phyloP scores from a whole-genome alignment of 1,139 yeast genomes.

The Lipomyces yarrowii region DNA sequence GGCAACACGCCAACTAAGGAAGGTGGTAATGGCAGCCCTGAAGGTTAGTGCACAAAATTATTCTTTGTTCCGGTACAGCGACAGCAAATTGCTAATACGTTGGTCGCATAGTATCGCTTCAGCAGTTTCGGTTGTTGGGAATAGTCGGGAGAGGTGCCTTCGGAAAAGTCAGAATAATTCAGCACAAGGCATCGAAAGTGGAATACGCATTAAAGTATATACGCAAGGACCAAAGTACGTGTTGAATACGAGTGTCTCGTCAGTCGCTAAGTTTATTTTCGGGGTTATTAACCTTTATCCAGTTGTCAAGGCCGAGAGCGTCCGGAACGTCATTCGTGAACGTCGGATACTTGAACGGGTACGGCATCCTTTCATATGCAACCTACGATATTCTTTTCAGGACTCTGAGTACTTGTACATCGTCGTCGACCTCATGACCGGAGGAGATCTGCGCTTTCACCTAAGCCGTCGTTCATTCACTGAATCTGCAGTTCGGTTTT shows the following conservation, averaged over 20 bases:
- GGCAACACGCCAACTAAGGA: constrained; percentile 20
- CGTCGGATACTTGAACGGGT: constrained; percentile 61
- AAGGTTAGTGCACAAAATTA: not conserved
- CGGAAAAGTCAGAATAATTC: constrained; percentile 32
- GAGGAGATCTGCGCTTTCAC: constrained; percentile 88
- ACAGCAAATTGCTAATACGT: not conserved
- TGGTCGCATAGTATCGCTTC: constrained; percentile 16
- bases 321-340: constrained; percentile 61
- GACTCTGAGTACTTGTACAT: constrained; percentile 72
- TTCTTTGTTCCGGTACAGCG: not conserved
- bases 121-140: constrained; percentile 26
- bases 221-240: constrained; percentile 27
- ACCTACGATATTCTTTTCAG: constrained; percentile 79
- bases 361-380: constrained; percentile 79
- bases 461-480: constrained; percentile 54
- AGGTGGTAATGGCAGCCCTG: not conserved
- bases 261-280: not conserved
- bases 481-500: constrained; percentile 66
- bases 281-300: not conserved
- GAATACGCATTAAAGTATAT: constrained; percentile 33
- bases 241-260: not conserved
- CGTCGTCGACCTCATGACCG: constrained; percentile 75
- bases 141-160: constrained; percentile 33
- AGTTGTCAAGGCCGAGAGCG: constrained; percentile 32
- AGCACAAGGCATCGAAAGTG: constrained; percentile 21